Percentiles rank a stretch among this genome's conserved stretches.
phyloP scores from a whole-genome alignment of 2,329 filamentous ascomycete genomes.

The Neofusicoccum umdonicola region DNA sequence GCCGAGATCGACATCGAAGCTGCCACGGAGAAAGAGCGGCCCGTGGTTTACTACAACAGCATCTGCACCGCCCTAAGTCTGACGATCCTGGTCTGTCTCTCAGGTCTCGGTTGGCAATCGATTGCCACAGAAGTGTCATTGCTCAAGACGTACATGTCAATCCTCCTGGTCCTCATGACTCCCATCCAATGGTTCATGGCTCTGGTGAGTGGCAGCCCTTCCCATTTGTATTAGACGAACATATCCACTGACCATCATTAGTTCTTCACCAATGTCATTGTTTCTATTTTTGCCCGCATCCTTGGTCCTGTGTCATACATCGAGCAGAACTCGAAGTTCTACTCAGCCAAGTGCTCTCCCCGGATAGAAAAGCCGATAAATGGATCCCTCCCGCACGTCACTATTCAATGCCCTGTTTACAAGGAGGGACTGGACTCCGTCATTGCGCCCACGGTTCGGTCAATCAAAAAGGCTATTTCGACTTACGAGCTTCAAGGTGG shows the following conservation, averaged over 20 bases:
- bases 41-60: conserved; percentile 68
- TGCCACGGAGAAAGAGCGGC: conserved; percentile 63
- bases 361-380: conserved; percentile 51
- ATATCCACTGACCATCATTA: conserved; percentile 23
- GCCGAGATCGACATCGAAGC: conserved; percentile 69
- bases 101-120: conserved; percentile 69
- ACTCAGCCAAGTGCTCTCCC: conserved; percentile 68
- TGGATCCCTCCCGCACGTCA: conserved; percentile 62
- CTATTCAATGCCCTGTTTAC: conserved; percentile 82
- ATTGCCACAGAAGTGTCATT: conserved; percentile 67
- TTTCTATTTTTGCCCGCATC: conserved; percentile 72
- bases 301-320: conserved; percentile 74
- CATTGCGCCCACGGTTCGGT: conserved; percentile 17
- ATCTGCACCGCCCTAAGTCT: conserved; percentile 67
- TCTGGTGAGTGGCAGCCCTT: conserved; percentile 42
- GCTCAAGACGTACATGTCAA: conserved; percentile 60
- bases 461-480: conserved; percentile 50
- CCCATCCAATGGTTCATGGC: conserved; percentile 79
- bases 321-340: conserved; percentile 75
- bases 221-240: background rate
- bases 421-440: conserved; percentile 73
- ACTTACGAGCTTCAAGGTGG: conserved; percentile 58
- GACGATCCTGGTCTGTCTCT: conserved; percentile 60
- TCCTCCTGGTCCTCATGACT: conserved; percentile 64
- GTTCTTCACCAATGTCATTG: conserved; percentile 76